Base-by-base conservation (phyloP, 2,329 filamentous ascomycete species). In the Cladosporium phlei region DNA sequence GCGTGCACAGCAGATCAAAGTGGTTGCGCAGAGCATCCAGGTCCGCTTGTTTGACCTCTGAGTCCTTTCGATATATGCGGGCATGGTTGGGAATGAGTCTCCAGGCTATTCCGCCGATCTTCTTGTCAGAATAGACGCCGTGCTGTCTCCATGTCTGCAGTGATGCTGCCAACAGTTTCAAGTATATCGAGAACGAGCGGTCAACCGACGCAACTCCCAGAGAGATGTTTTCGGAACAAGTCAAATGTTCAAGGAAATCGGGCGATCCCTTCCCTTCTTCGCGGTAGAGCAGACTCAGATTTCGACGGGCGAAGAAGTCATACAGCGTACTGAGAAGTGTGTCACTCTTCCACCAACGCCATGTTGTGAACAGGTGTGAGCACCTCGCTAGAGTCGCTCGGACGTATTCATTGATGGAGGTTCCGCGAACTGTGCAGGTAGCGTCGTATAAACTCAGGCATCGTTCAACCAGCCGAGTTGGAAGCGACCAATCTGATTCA, bases 11-110 rank as follows among this genome's bases (percentile, higher is more conserved):
- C 12, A 83, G 66, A 55, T 82, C 78, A 52, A 81, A 78, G 49
- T 83, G 78, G 53, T 82, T 83, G 38, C 77, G 72, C 35, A 82
- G 63, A 1, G 79, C 77, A 42, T 77, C 72, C 10, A 82, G 63
- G 52, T 78, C 78, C 47, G 73, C 68, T 44, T 74, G 69, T 22
- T 68, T 68, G 11, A 82, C 59, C 4, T 69, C 63, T 49, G 76
- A 66, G 21, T 82, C 79, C 56, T 81, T 82, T 2, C 72, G 76
- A 58, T 80, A 79, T 5, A 66, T 72, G n/a, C 78, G 73, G 3
- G 76, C 77, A 57, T 82, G 78, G 47, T 80, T 82, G 3, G 79
- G 79, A 24, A 80, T 69, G 19, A 77, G 69, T 19, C 79, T 73
- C 68, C 75, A 80, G 3, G 75, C 72, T 45, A 79, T 71, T 47